These are phyloP conservation scores for Podospora fimiseda DNA, from an alignment of 495 filamentous ascomycete species.

Conservation along the genomic window DNA sequence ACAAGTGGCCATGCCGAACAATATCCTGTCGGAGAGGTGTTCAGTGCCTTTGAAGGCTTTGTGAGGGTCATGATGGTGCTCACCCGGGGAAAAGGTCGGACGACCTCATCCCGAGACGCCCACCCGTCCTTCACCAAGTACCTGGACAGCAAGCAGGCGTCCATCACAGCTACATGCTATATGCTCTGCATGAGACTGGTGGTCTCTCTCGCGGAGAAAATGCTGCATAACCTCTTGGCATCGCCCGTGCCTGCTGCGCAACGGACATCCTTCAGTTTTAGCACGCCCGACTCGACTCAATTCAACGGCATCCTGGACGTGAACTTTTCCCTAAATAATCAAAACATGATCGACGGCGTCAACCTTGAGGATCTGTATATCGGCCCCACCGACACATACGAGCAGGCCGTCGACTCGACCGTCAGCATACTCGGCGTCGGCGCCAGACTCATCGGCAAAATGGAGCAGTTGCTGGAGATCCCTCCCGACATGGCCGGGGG, in stretches of 20 bases:
- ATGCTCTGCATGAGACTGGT: conserved; percentile 3
- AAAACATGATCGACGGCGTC: conserved; percentile 4
- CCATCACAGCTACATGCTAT: conserved; percentile 1
- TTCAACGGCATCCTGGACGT: conserved; percentile 5
- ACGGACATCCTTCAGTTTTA: conserved; percentile 4
- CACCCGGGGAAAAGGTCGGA: conserved; percentile 4
- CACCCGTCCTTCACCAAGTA: conserved; percentile 4
- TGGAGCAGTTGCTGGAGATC: conserved; percentile 4
- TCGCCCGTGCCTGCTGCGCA: conserved; percentile 3
- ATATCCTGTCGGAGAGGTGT: conserved; percentile 1
- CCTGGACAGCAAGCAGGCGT: conserved; percentile 5
- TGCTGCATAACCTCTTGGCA: conserved; percentile 3
- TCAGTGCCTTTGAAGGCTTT: conserved; percentile 4
- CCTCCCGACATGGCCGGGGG: conserved; percentile 5
- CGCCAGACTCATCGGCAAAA: conserved; percentile 2
- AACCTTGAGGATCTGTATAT: conserved; percentile 2
- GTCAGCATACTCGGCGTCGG: conserved; percentile 4
- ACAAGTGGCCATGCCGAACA: neutral
- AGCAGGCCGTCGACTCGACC: conserved; percentile 5
- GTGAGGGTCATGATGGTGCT: conserved; percentile 3
- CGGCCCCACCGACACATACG: conserved; percentile 3
- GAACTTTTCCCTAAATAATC: conserved; percentile 2
- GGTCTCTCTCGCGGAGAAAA: conserved; percentile 3
- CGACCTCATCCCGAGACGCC: conserved; percentile 1
- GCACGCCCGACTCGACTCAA: conserved; percentile 1